phyloP scores from a whole-genome alignment of 2,329 filamentous ascomycete species.

The Chaetothyriales sp. region DNA sequence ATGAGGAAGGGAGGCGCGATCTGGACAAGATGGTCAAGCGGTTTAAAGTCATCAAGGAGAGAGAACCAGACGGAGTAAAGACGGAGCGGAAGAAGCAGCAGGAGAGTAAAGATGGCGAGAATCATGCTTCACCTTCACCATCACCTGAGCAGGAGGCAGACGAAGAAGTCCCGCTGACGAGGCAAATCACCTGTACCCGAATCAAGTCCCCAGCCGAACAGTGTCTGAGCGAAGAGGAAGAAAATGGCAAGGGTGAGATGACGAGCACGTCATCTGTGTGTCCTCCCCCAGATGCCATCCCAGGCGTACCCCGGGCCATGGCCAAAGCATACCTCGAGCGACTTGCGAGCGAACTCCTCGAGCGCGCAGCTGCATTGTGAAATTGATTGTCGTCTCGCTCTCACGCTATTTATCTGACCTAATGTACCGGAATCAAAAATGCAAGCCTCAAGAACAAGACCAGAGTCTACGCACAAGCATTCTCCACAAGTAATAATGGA shows the following conservation, averaged over 20 bases:
- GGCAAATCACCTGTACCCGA: neutral
- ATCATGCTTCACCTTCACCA: neutral
- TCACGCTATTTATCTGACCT: too few species aligned
- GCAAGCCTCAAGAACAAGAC: neutral
- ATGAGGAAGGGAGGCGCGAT: constrained; percentile 66
- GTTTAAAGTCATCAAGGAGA: constrained; percentile 41
- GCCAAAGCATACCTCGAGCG: constrained; percentile 63
- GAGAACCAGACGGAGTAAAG: neutral
- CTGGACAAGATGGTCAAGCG: constrained; percentile 46
- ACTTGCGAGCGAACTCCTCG: constrained; percentile 53
- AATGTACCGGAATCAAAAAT: too few species aligned
- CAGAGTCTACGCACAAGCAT: too few species aligned
- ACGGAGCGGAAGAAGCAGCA: neutral
- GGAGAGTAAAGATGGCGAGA: neutral
- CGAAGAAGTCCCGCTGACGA: neutral
- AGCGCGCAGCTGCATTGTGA: constrained; percentile 16
- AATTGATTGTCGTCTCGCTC: neutral
- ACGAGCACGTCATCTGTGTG: too few species aligned
- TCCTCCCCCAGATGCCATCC: neutral
- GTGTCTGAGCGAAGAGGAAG: neutral
- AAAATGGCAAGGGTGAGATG: neutral
- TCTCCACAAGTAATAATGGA: too few species aligned
- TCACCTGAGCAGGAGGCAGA: neutral
- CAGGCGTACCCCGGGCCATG: constrained; percentile 49
- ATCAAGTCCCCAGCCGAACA: neutral